Base-by-base conservation (phyloP, 805 yeast genomes). In the Metschnikowia koreensis region DNA sequence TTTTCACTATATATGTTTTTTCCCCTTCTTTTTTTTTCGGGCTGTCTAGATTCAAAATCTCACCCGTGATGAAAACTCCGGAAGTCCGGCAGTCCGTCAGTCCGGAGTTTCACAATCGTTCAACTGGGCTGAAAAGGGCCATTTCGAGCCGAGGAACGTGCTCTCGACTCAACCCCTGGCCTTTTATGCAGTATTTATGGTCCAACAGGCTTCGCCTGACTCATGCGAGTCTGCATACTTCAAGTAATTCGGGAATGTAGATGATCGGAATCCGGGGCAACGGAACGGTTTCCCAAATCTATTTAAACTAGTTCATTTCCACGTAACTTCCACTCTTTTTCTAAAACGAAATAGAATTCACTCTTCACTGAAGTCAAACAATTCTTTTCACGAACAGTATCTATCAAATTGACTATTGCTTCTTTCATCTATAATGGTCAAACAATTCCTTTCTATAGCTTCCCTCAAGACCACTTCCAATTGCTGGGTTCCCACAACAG, bases 391-490 rank as follows among this genome's bases (percentile, higher is more conserved):
- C 15, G 15, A 27, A n/a, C 15, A 12, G 13, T 15, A 42, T 6
- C 17, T 31, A 1, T n/a, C 16, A n/a, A 12, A 40, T 22, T 22
- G 4, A 22, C 22, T 22, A 22, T 22, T 22, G 22, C 22, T 22
- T 22, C 22, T 3, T 22, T 22, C 22, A 22, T 22, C 22, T 44
- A 47, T 31, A 13, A 65, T 67, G 70, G 60, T 63, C 33, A 64
- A 61, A 56, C 66, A 66, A 55, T 62, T 71, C 40, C 60, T 71
- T 44, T 65, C 66, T 46, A 65, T 74, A 40, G 60, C 74, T 34
- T 59, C 72, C 16, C 66, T 64, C 62, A 72, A 69, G 58, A 74
- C 79, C 44, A 75, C 77, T 48, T 62, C 76, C 44, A 69, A 75
- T 54, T 72, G 76, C 60, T 74, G 77, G 77, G 59, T 74, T 27